phyloP scores from a whole-genome alignment of 768 basidiomycete genomes.

The Gymnopilus dilepis region DNA sequence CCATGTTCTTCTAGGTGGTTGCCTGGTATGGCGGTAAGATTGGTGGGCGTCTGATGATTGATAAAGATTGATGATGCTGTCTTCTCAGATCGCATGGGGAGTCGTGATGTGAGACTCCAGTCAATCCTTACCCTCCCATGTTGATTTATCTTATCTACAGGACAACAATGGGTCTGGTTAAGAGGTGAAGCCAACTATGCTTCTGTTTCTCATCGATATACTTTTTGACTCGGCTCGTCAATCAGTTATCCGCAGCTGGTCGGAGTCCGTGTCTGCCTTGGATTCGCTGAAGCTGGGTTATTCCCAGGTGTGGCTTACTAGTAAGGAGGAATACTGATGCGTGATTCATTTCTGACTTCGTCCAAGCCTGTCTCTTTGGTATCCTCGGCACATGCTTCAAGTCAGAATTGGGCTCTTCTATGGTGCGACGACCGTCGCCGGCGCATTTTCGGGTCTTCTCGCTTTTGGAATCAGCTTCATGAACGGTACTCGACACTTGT shows the following conservation, averaged over 20 bases:
- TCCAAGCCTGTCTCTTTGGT: constrained; percentile 66
- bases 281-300: constrained; percentile 70
- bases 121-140: not conserved
- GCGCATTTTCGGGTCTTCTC: constrained; percentile 65
- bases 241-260: constrained; percentile 65
- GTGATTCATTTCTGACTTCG: not conserved
- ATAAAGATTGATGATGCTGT: constrained; percentile 5
- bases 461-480: constrained; percentile 62
- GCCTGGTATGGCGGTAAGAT: constrained; percentile 62
- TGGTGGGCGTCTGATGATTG: constrained; percentile 22
- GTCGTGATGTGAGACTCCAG: constrained; percentile 56
- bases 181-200: constrained; percentile 47
- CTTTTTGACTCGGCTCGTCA: not conserved
- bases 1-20: constrained; percentile 54
- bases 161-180: constrained; percentile 71
- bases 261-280: constrained; percentile 61
- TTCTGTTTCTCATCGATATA: not conserved
- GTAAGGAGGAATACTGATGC: constrained; percentile 40
- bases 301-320: constrained; percentile 80
- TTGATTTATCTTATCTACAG: constrained; percentile 38
- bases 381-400: constrained; percentile 65
- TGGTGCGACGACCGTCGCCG: constrained; percentile 65
- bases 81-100: constrained; percentile 63
- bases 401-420: constrained; percentile 68
- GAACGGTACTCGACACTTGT: constrained; percentile 46